These are phyloP conservation scores for Nannochloropsis gaditana DNA, from an alignment of 108 stramenopile genomes.

Conservation along the genomic window DNA sequence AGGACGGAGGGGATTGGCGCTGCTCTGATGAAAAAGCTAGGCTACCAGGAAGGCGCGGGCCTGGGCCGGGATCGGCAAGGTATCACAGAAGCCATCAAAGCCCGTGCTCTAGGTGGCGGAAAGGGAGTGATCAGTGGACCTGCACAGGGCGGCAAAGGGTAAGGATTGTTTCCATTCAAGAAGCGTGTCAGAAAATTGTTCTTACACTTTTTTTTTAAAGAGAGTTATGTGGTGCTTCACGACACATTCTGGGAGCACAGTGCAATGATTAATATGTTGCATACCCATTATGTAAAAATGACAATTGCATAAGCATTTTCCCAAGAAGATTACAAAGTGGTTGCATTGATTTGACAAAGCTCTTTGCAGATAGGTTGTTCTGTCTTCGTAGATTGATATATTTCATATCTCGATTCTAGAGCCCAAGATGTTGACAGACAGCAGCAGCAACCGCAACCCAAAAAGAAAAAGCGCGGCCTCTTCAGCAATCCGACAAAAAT, in stretches of 20 bases:
- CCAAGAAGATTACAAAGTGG: too few species aligned
- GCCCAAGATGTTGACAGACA: not conserved
- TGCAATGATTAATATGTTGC: too few species aligned
- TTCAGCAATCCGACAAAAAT: constrained; percentile 51
- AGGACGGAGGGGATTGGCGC: constrained; percentile 32
- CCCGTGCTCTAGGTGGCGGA: constrained; percentile 35
- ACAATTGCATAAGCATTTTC: too few species aligned
- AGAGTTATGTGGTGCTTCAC: too few species aligned
- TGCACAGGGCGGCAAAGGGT: constrained; percentile 33
- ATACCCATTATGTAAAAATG: too few species aligned
- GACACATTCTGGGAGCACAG: too few species aligned
- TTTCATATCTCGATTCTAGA: too few species aligned
- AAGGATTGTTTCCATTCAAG: not conserved
- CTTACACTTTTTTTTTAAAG: too few species aligned
- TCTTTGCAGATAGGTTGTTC: too few species aligned
- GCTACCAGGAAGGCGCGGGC: constrained; percentile 48
- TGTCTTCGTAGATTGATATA: too few species aligned
- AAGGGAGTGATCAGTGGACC: constrained; percentile 34
- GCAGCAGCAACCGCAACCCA: not conserved
- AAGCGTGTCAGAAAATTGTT: too few species aligned
- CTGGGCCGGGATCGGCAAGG: constrained; percentile 44
- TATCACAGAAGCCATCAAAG: constrained; percentile 44
- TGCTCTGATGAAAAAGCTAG: constrained; percentile 47
- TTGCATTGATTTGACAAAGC: too few species aligned
- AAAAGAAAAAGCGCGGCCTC: constrained; percentile 41